Conservation (phyloP, 768 basidiomycete species). For the Dictyophora rubrovolvata region DNA sequence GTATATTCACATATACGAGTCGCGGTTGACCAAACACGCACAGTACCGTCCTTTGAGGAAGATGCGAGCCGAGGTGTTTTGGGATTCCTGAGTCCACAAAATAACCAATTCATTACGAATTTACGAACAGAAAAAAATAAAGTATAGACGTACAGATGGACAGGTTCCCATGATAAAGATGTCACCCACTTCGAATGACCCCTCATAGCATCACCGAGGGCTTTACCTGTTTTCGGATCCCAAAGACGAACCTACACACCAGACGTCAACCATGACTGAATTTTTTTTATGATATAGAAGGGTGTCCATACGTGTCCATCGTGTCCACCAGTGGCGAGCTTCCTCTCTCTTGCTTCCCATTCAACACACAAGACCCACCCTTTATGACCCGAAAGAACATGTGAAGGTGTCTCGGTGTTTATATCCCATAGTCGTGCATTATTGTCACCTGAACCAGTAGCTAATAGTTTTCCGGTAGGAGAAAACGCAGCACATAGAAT, state of each 20-base stretch:
- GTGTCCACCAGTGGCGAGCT: slow-evolving; percentile 87
- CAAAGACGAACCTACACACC: slow-evolving; percentile 60
- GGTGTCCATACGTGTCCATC: slow-evolving; percentile 68
- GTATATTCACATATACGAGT: slow-evolving; percentile 69
- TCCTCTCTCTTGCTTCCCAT: slow-evolving; percentile 90
- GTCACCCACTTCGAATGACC: slow-evolving; percentile 98
- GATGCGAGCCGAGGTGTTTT: slow-evolving; percentile 79
- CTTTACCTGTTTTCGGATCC: slow-evolving; percentile 88
- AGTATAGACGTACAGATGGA: slow-evolving; percentile 60
- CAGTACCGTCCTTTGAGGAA: slow-evolving; percentile 92
- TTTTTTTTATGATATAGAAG: neutral
- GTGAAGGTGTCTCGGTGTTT: slow-evolving; percentile 83
- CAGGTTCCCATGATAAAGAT: slow-evolving; percentile 90
- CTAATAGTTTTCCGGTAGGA: slow-evolving; percentile 82
- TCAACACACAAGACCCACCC: slow-evolving; percentile 97
- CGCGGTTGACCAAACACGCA: slow-evolving; percentile 83
- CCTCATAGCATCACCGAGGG: slow-evolving; percentile 78
- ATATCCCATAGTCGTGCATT: slow-evolving; percentile 92
- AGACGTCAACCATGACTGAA: neutral
- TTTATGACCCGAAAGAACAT: slow-evolving; percentile 77
- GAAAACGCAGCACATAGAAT: slow-evolving; percentile 95
- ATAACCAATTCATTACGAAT: slow-evolving; percentile 4
- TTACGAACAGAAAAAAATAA: neutral
- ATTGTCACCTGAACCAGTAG: slow-evolving; percentile 93
- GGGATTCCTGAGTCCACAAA: slow-evolving; percentile 51